These are phyloP conservation scores for Kregervanrija fluxuum DNA, from an alignment of 805 yeast species.

Conservation along the genomic window DNA sequence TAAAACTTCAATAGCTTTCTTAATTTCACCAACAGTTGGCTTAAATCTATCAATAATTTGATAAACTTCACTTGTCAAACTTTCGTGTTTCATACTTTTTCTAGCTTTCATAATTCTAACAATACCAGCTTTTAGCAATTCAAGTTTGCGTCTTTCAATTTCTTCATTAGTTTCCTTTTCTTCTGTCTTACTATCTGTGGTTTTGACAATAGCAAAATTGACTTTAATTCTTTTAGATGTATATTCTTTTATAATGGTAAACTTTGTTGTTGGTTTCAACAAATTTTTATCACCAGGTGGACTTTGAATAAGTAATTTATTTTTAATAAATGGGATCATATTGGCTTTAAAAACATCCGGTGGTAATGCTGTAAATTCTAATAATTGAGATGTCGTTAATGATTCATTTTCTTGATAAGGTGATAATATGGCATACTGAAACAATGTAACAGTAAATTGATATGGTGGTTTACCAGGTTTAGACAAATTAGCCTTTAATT, in stretches of 20 bases:
- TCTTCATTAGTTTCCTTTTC: constrained; percentile 81
- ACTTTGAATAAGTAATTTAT: constrained; percentile 59
- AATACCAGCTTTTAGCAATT: constrained; percentile 84
- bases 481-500: constrained; percentile 77
- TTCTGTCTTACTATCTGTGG: constrained; percentile 58
- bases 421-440: constrained; percentile 78
- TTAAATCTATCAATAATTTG: constrained; percentile 79
- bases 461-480: constrained; percentile 79
- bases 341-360: constrained; percentile 64
- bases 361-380: constrained; percentile 62
- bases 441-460: constrained; percentile 71
- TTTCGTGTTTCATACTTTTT: constrained; percentile 69
- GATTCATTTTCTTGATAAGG: constrained; percentile 71
- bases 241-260: constrained; percentile 72
- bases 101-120: constrained; percentile 96
- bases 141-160: constrained; percentile 46
- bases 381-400: constrained; percentile 52
- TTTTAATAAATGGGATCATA: constrained; percentile 71
- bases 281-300: constrained; percentile 56
- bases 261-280: constrained; percentile 46
- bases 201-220: constrained; percentile 46
- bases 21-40: constrained; percentile 81
- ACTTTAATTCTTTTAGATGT: constrained; percentile 78
- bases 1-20: constrained; percentile 75
- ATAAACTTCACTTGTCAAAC: constrained; percentile 79